Conservation (phyloP, 108 stramenopile genomes). For the Thalassiosira profunda region DNA sequence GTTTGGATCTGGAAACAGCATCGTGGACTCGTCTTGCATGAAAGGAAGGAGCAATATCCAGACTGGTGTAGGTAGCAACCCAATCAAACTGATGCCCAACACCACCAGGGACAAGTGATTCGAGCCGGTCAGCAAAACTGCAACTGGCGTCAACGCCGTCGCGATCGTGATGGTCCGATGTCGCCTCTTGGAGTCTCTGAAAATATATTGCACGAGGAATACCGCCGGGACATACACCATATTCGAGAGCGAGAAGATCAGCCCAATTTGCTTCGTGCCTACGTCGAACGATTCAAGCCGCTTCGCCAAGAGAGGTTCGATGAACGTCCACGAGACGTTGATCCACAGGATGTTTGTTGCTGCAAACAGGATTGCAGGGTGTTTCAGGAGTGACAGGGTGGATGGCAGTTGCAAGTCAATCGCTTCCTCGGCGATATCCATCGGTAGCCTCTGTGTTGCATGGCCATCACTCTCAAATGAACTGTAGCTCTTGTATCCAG, state of each 20-base stretch:
- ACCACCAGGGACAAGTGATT: conserved; percentile 19
- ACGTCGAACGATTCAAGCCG: conserved; percentile 15
- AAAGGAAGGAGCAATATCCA: conserved; percentile 39
- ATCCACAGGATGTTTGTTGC: conserved; percentile 36
- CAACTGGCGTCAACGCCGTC: conserved; percentile 24
- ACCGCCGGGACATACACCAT: conserved; percentile 37
- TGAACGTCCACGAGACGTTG: conserved; percentile 39
- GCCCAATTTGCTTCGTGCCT: conserved; percentile 31
- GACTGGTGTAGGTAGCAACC: conserved; percentile 36
- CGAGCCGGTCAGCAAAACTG: conserved; percentile 31
- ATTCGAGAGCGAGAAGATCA: conserved; percentile 42
- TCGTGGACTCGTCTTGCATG: conserved; percentile 43
- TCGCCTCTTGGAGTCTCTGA: conserved; percentile 4
- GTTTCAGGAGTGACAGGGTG: conserved; percentile 17
- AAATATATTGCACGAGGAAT: conserved; percentile 29
- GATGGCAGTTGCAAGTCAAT: conserved; percentile 10
- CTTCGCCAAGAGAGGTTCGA: conserved; percentile 37
- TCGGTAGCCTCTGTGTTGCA: neutral
- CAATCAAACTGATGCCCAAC: conserved; percentile 15
- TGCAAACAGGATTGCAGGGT: conserved; percentile 21
- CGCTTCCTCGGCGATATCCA: neutral
- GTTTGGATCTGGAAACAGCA: conserved; percentile 23
- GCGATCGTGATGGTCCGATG: conserved; percentile 19
- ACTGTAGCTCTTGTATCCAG: neutral
- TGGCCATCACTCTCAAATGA: neutral